Evolutionary conservation across 78 protist genomes (phyloP), one percentile per base, ranked within the genome.

Genomic region (Chrysochromulina tobinii): DNA sequence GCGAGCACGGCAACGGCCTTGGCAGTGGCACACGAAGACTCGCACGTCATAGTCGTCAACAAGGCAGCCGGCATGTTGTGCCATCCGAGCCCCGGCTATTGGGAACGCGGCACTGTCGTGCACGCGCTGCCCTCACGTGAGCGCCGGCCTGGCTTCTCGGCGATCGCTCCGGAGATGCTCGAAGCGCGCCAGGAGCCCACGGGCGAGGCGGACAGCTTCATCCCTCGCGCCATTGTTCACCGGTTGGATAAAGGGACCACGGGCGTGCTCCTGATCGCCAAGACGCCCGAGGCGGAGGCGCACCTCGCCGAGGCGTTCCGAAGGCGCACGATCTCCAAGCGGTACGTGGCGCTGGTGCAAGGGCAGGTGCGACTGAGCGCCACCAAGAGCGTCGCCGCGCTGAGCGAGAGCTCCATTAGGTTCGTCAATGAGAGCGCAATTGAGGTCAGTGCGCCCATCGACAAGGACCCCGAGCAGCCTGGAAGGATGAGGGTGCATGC

Each of bases 161-260:
- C 59, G 14, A 1, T 79, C 48, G 5, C 64, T 14, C 3, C 1
- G 15, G 87, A 20, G 64, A 79, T 79, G 87, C n/a, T 79, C 21
- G 20, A 6, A 23, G 64, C 9, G 87, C 87, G 87, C 38, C 48
- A 0, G 27, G 27, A 7, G 64, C 25, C 59, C 54, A 79, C 87
- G 0, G 87, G 87, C 18, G 87, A 79, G 48, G 11, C 5, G 25
- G 61, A 79, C 87, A 11, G 25, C 48, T 0, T 54, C 87, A 79
- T 79, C n/a, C 87, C 87, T 38, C 87, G 87, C 14, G 61, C 64
- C 15, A 11, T 88, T 15, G 85, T 88, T 7, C 91, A 88, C 69
- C 61, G 91, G 61, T 72, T 88, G 20, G 91, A 88, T 57, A 18
- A 57, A 5, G 91, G 91, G 48, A 88, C 91, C 23, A 61, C 84